Base-by-base conservation (phyloP, 805 yeast genomes). In the Metschnikowia lachancei region DNA sequence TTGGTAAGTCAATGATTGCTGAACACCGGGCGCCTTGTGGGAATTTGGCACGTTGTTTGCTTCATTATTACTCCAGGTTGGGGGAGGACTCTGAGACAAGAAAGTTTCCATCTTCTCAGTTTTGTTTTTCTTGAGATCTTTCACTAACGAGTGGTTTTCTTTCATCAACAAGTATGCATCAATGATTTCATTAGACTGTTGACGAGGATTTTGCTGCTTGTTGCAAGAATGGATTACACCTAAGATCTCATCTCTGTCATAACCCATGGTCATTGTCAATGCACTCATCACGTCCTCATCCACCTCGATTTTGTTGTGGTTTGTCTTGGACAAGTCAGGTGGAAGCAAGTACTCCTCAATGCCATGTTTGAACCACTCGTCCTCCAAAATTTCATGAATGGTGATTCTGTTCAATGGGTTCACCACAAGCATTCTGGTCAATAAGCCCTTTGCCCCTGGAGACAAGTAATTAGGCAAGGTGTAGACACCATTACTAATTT, bases 331-430 rank as follows among this genome's bases (percentile, higher is more conserved):
- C 57, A 55, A 63, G 51, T 75, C 80, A 33, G 78, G 78, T 5
- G 94, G 88, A 45, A 83, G 69, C 51, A 91, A 75, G 61, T 89
- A 88, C 28, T 84, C 89, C 26, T 92, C 87, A 53, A 92, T 79
- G 45, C 80, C 89, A 10, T 80, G 80, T 55, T 81, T 83, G 68
- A 91, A 91, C 98, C 98, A 91, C 53, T 87, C 91, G 63, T 92
- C 97, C 60, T 89, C 85, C 84, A 90, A 82, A 38, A 92, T 88
- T 63, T 88, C 96, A 60, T 83, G 88, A 39, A 92, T 88, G 11
- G 97, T 90, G 51, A 92, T 91, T 70, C 98, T 81, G 63, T 90
- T 89, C 62, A 91, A 74, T 30, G 98, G 97, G 62, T 91, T 90
- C 24, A 92, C 98, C 52, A 91, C 96, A 47, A 91, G 77, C 97